Conservation (phyloP, 306 rosid genomes). For the Pyrus bretschneideri region DNA sequence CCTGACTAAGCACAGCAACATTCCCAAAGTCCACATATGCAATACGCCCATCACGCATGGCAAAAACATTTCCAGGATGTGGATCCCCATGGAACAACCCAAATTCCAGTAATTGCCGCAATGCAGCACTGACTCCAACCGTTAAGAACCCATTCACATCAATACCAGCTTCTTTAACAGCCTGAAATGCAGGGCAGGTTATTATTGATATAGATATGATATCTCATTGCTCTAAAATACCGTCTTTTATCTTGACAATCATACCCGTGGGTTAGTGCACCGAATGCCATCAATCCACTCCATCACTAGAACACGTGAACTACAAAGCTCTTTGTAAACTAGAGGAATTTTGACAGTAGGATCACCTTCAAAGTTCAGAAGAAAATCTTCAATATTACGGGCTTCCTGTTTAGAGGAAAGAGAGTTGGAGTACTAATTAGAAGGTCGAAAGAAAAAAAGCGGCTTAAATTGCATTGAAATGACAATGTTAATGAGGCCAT, state of each 20-base stretch:
- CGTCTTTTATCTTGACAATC: slow-evolving; percentile 22
- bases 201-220: slow-evolving; percentile 15
- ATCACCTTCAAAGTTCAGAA: slow-evolving; percentile 86
- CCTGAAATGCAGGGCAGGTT: slow-evolving; percentile 46
- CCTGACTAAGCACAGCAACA: slow-evolving; percentile 99
- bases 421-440: neutral
- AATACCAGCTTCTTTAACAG: slow-evolving; percentile 78
- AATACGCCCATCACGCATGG: slow-evolving; percentile 98
- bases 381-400: slow-evolving; percentile 86
- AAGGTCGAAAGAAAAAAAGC: neutral
- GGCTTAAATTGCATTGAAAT: neutral
- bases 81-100: slow-evolving; percentile 99
- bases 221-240: slow-evolving; percentile 4
- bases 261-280: slow-evolving; percentile 92
- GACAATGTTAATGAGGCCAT: neutral
- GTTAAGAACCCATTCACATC: slow-evolving; percentile 88
- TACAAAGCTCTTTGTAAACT: slow-evolving; percentile 75
- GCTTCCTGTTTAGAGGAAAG: slow-evolving; percentile 68
- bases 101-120: slow-evolving; percentile 91
- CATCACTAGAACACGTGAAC: slow-evolving; percentile 90
- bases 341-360: slow-evolving; percentile 92
- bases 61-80: slow-evolving; percentile 96
- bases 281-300: slow-evolving; percentile 99
- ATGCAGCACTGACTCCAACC: slow-evolving; percentile 95
- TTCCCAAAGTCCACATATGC: slow-evolving; percentile 98